A percentile compares a stretch with the other conserved stretches of the same genome.
Evolutionary conservation across 1,284 basidiomycete species (phyloP).

Genomic region (Afroboletus lepidellus): DNA sequence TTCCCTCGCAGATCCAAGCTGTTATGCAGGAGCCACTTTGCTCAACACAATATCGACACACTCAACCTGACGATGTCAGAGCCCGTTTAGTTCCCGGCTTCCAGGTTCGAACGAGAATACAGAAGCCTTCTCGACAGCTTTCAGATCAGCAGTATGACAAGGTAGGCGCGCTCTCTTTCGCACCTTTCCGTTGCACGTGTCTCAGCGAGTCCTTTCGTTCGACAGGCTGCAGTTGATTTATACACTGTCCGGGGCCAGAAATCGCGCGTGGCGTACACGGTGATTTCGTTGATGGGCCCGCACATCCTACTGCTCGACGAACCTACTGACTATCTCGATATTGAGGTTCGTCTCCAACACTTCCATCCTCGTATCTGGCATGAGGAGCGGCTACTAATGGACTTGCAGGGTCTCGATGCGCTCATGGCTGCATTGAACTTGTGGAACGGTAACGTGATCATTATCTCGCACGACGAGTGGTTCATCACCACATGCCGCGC

Average conservation of each 20-base stretch:
- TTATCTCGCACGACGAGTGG: conserved; percentile 92
- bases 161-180: conserved; percentile 39
- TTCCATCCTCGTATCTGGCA: background rate
- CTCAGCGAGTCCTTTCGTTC: background rate
- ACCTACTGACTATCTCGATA: conserved; percentile 98
- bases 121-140: conserved; percentile 95
- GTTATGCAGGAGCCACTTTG: conserved; percentile 77
- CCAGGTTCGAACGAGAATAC: conserved; percentile 96
- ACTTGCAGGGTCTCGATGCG: conserved; percentile 80
- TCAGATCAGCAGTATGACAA: conserved; percentile 96
- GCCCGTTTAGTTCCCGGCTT: conserved; percentile 90
- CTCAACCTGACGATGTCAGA: conserved; percentile 82
- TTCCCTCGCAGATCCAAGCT: background rate
- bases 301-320: conserved; percentile 91
- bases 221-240: conserved; percentile 72
- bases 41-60: conserved; percentile 97
- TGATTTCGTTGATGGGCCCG: conserved; percentile 85
- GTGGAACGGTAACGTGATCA: conserved; percentile 96
- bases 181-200: too few species aligned
- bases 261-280: conserved; percentile 92
- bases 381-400: background rate
- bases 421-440: conserved; percentile 83
- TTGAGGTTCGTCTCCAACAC: conserved; percentile 67
- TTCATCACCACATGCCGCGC: conserved; percentile 94
- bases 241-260: conserved; percentile 97